A percentile compares a stretch with the other conserved stretches of the same genome.
Evolutionary conservation across 192 early-diverging fungal genomes (phyloP).

Genomic region (Umbelopsis vinacea): DNA sequence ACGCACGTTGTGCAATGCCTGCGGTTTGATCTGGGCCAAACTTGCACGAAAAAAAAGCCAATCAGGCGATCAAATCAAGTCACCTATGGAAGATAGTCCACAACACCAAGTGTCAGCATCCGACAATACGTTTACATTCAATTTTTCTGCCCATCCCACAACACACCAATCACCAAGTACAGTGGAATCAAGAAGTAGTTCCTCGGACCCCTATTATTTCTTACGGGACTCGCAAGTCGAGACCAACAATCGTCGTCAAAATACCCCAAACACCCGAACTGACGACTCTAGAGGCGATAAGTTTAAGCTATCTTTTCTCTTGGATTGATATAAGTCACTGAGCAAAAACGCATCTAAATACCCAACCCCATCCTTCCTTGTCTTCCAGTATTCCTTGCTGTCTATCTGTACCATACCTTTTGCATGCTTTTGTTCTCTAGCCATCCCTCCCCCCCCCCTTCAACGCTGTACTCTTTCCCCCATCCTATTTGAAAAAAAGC

Average conservation of each 20-base stretch:
- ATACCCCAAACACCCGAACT: background rate
- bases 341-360: background rate
- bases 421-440: background rate
- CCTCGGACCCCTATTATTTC: background rate
- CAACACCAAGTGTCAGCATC: background rate
- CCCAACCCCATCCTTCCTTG: background rate
- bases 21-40: constrained; percentile 29
- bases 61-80: background rate
- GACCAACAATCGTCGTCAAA: background rate
- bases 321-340: background rate
- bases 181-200: background rate
- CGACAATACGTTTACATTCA: too few relatives aligned
- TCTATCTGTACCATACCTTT: constrained; percentile 1
- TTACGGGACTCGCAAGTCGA: background rate
- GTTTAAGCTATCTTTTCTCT: constrained; percentile 5
- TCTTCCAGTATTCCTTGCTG: background rate
- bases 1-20: constrained; percentile 27
- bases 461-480: background rate
- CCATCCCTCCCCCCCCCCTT: too few relatives aligned
- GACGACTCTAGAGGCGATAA: background rate
- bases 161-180: background rate
- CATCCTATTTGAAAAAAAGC: too few relatives aligned
- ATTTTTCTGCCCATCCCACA: background rate
- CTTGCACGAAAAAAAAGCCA: constrained; percentile 14
- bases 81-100: background rate